Percentiles rank a stretch among this genome's conserved stretches.
phyloP scores from a whole-genome alignment of 192 early-diverging fungal genomes.

The Bifiguratus adelaidae region DNA sequence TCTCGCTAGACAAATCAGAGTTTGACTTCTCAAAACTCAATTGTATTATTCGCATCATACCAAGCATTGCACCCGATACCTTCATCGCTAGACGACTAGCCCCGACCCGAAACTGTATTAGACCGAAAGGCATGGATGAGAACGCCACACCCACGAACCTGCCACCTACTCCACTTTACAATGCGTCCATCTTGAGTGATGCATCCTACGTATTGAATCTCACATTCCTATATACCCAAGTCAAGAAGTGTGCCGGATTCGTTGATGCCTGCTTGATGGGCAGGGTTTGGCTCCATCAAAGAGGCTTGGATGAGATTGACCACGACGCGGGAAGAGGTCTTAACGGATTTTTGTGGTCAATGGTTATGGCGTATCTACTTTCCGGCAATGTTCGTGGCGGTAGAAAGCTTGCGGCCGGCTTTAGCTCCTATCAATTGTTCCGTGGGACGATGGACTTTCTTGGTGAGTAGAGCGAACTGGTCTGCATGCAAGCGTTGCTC shows the following conservation, averaged over 20 bases:
- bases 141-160: conserved; percentile 7
- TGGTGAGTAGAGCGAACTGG: conserved; percentile 13
- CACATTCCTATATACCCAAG: conserved; percentile 65
- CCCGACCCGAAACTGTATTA: conserved; percentile 75
- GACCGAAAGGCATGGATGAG: conserved; percentile 29
- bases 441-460: conserved; percentile 79
- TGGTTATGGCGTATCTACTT: conserved; percentile 85
- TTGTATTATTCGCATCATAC: conserved; percentile 68
- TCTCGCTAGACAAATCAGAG: conserved; percentile 37
- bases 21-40: conserved; percentile 56
- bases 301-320: conserved; percentile 36
- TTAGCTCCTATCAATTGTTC: conserved; percentile 81
- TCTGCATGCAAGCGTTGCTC: background rate
- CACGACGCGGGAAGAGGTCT: conserved; percentile 33
- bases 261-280: conserved; percentile 67
- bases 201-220: conserved; percentile 63
- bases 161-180: conserved; percentile 83
- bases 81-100: conserved; percentile 63
- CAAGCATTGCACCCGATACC: conserved; percentile 49
- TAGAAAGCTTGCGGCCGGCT: conserved; percentile 54
- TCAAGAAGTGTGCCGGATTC: conserved; percentile 62
- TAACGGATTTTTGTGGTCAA: conserved; percentile 70
- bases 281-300: conserved; percentile 82
- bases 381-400: conserved; percentile 37
- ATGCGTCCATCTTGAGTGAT: conserved; percentile 72